phyloP scores from a whole-genome alignment of 2,329 filamentous ascomycete species.

The Ophiognomonia clavigignenti-juglandacearum region DNA sequence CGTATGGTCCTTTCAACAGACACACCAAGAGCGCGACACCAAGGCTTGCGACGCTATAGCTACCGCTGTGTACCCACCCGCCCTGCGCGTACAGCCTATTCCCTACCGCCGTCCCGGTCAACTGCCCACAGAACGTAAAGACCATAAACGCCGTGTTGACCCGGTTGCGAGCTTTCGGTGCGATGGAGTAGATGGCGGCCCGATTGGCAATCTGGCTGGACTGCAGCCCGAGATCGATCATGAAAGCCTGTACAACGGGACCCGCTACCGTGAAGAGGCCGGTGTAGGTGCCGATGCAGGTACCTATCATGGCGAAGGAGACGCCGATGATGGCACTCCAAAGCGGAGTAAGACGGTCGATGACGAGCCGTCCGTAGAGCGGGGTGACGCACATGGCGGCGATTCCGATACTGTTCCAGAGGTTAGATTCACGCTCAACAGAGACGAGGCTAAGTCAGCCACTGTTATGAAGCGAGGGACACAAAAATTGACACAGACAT shows the following conservation, averaged over 20 bases:
- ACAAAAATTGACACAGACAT: conserved; percentile 41
- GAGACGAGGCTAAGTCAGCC: too few species aligned
- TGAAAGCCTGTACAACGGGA: conserved; percentile 14
- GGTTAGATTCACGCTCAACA: not conserved
- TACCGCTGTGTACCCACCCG: not conserved
- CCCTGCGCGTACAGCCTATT: not conserved
- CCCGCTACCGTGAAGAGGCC: conserved; percentile 16
- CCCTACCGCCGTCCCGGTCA: conserved; percentile 6
- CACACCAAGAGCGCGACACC: not conserved
- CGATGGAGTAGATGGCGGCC: conserved; percentile 11
- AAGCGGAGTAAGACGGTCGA: not conserved
- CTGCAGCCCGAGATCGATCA: conserved; percentile 14
- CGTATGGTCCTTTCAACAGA: not conserved
- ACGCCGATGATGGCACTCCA: not conserved
- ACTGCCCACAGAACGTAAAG: conserved; percentile 13
- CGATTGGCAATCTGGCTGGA: conserved; percentile 11
- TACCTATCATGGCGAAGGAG: conserved; percentile 6
- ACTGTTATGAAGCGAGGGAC: conserved; percentile 6
- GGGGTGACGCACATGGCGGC: not conserved
- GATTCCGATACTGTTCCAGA: not conserved
- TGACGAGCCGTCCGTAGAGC: not conserved
- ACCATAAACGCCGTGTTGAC: conserved; percentile 18
- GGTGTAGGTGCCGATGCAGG: conserved; percentile 15
- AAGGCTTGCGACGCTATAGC: not conserved
- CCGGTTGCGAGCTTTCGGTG: conserved; percentile 17